Evolutionary conservation across 495 filamentous ascomycete genomes (phyloP).

Genomic region (Podospora sp.): DNA sequence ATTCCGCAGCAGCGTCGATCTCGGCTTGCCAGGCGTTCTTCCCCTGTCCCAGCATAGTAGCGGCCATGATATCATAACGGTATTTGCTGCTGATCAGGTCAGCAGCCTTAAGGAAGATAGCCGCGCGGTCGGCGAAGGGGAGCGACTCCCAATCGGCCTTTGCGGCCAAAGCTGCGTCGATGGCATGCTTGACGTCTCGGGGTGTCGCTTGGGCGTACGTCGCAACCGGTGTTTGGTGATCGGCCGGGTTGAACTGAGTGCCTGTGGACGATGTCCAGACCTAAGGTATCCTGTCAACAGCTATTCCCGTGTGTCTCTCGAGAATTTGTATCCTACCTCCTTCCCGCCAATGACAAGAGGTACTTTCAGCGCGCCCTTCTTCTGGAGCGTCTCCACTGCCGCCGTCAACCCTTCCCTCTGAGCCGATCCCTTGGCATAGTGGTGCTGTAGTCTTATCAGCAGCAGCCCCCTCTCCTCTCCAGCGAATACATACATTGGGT

Average conservation of each 20-base stretch:
- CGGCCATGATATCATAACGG: constrained; percentile 88
- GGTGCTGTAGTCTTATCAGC: constrained; percentile 59
- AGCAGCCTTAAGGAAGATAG: constrained; percentile 90
- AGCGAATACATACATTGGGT: constrained; percentile 71
- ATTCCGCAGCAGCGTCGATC: constrained; percentile 91
- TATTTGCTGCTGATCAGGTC: constrained; percentile 88
- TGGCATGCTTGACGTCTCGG: constrained; percentile 71
- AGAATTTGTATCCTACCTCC: constrained; percentile 59
- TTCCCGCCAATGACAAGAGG: constrained; percentile 80
- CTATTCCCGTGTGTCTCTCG: neutral
- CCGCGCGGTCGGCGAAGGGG: constrained; percentile 87
- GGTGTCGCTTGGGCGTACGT: constrained; percentile 75
- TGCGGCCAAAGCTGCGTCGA: constrained; percentile 77
- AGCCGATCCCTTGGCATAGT: constrained; percentile 78
- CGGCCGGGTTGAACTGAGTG: constrained; percentile 73
- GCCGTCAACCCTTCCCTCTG: constrained; percentile 74
- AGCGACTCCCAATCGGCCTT: constrained; percentile 79
- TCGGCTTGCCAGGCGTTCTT: constrained; percentile 98
- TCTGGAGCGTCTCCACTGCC: constrained; percentile 64
- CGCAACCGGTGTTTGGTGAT: constrained; percentile 71
- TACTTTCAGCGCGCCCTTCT: constrained; percentile 65
- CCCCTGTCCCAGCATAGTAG: constrained; percentile 91
- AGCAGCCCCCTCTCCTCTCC: neutral
- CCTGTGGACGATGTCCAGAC: constrained; percentile 54
- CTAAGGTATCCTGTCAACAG: constrained; percentile 32